These are phyloP conservation scores for Akanthomyces dipterigenus DNA, from an alignment of 2,329 filamentous ascomycete genomes.

Conservation along the genomic window DNA sequence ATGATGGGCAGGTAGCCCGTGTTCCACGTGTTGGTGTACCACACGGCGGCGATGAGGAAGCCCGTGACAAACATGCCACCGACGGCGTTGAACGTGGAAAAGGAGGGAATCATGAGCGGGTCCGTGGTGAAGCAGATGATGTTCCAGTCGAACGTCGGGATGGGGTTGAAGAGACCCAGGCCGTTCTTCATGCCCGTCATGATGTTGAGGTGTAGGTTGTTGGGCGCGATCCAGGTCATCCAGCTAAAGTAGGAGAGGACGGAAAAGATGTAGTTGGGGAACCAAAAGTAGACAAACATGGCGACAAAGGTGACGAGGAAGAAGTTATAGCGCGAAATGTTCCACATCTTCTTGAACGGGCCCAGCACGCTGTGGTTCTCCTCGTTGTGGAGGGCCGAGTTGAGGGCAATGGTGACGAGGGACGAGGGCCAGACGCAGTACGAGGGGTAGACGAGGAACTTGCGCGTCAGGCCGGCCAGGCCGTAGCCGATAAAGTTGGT, in stretches of 20 bases:
- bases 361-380: constrained; percentile 19
- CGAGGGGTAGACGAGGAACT: constrained; percentile 39
- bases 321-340: constrained; percentile 32
- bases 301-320: constrained; percentile 31
- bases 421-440: constrained; percentile 42
- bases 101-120: constrained; percentile 16
- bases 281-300: constrained; percentile 45
- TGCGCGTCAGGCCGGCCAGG: constrained; percentile 35
- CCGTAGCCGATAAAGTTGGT: constrained; percentile 45
- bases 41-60: constrained; percentile 41
- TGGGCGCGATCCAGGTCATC: constrained; percentile 39
- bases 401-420: constrained; percentile 37
- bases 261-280: constrained; percentile 39
- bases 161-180: constrained; percentile 34
- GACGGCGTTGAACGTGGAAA: constrained; percentile 23
- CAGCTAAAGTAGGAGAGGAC: constrained; percentile 38
- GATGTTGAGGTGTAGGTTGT: constrained; percentile 23
- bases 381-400: constrained; percentile 33
- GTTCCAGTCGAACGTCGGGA: constrained; percentile 43
- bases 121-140: constrained; percentile 18
- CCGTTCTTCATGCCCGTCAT: constrained; percentile 24
- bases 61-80: constrained; percentile 41
- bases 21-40: constrained; percentile 39
- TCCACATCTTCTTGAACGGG: constrained; percentile 27
- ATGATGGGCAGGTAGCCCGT: constrained; percentile 50